A percentile compares a stretch with the other conserved stretches of the same genome.
Conservation (phyloP, 2,329 filamentous ascomycete species). For the Fusarium pseudocircinatum region DNA sequence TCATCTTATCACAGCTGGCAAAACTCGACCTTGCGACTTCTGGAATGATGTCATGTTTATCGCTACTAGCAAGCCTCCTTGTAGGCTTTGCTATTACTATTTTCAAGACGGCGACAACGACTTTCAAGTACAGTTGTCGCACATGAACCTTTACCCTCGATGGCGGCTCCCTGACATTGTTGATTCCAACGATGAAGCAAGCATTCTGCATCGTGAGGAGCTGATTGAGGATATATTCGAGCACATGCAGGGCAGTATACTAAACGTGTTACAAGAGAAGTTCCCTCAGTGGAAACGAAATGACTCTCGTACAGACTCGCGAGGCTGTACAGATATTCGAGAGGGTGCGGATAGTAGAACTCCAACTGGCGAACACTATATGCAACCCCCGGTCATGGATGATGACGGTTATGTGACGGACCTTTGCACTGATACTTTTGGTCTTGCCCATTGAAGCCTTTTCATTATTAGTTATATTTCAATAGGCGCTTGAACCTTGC, state of each 20-base stretch:
- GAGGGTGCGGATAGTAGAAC: background rate
- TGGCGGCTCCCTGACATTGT: background rate
- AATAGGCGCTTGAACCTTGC: background rate
- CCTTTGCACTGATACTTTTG: background rate
- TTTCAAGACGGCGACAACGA: background rate
- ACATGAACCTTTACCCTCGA: conserved; percentile 4
- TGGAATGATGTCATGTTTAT: background rate
- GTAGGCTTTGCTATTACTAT: conserved; percentile 5
- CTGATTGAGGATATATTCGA: conserved; percentile 5
- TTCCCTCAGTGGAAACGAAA: background rate
- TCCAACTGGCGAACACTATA: background rate
- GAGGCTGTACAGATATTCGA: background rate
- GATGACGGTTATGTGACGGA: background rate
- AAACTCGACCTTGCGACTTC: background rate
- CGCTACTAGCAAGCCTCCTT: conserved; percentile 9
- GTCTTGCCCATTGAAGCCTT: background rate
- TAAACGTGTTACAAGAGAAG: background rate
- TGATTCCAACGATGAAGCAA: background rate
- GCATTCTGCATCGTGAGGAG: background rate
- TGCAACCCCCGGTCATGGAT: background rate
- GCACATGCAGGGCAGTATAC: background rate
- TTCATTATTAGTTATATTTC: background rate
- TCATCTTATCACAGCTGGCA: background rate
- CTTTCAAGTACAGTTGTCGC: background rate
- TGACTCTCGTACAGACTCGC: conserved; percentile 2